Evolutionary conservation across 192 early-diverging fungal genomes (phyloP).

Genomic region (Coemansia aciculifera): DNA sequence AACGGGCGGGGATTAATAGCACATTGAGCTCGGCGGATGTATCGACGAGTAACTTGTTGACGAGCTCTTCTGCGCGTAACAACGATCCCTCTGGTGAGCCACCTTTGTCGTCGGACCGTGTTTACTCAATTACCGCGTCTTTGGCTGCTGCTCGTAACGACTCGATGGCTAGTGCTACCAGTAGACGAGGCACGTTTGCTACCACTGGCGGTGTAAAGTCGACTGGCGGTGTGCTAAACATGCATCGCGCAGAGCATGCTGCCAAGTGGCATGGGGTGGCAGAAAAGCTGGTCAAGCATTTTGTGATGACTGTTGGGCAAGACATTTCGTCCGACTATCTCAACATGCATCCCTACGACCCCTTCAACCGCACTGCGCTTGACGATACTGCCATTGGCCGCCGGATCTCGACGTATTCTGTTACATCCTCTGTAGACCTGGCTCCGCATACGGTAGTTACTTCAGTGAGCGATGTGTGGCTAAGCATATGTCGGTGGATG

Average conservation of each 20-base stretch:
- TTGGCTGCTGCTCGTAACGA: conserved; percentile 24
- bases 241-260: conserved; percentile 19
- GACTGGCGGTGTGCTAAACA: conserved; percentile 1
- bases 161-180: conserved; percentile 35
- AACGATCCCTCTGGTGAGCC: background rate
- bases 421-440: background rate
- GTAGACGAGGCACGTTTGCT: conserved; percentile 20
- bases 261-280: conserved; percentile 45
- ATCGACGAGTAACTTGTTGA: conserved; percentile 24
- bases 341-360: conserved; percentile 21
- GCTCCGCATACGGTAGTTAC: background rate
- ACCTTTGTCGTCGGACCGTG: conserved; percentile 7
- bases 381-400: background rate
- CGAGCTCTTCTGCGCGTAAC: background rate
- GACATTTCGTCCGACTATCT: conserved; percentile 49
- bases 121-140: conserved; percentile 36
- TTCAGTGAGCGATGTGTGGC: conserved; percentile 41
- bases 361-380: background rate
- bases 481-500: conserved; percentile 48
- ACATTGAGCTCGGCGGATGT: conserved; percentile 21
- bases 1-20: background rate
- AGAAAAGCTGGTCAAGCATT: conserved; percentile 34
- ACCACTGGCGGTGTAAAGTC: background rate
- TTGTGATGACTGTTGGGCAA: conserved; percentile 51
- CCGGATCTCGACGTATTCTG: conserved; percentile 2